These are phyloP conservation scores for Beauveria medogensis DNA, from an alignment of 2,329 filamentous ascomycete species.

Conservation along the genomic window DNA sequence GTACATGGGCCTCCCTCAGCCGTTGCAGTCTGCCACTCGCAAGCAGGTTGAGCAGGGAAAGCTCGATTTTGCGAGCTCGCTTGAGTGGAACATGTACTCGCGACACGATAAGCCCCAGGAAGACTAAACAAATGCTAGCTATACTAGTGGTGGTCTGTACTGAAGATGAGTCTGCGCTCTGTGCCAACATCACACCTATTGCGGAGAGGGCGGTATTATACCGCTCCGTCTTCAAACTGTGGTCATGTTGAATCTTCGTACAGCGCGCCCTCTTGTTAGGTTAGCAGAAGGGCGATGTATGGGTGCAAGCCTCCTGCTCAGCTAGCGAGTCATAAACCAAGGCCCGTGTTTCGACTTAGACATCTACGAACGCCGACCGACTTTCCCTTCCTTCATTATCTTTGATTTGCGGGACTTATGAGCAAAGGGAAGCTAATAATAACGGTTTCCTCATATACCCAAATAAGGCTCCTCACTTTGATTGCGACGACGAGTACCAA, in stretches of 20 bases:
- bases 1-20: conserved; percentile 57
- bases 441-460: neutral
- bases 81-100: conserved; percentile 56
- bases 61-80: conserved; percentile 46
- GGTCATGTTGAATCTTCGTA: neutral
- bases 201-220: neutral
- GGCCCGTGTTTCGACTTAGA: neutral
- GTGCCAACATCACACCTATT: neutral
- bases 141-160: no score
- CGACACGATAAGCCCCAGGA: conserved; percentile 46
- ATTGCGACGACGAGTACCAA: neutral
- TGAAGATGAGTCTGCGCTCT: neutral
- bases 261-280: neutral
- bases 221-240: neutral
- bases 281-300: neutral
- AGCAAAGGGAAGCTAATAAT: neutral
- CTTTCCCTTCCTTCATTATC: neutral
- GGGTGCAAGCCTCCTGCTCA: neutral
- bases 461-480: neutral
- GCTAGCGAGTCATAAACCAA: neutral
- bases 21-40: conserved; percentile 48
- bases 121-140: conserved; percentile 6
- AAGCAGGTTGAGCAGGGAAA: conserved; percentile 54
- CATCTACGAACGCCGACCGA: neutral
- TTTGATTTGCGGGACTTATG: neutral